phyloP scores from a whole-genome alignment of 192 early-diverging fungal species.

The Mortierella antarctica region DNA sequence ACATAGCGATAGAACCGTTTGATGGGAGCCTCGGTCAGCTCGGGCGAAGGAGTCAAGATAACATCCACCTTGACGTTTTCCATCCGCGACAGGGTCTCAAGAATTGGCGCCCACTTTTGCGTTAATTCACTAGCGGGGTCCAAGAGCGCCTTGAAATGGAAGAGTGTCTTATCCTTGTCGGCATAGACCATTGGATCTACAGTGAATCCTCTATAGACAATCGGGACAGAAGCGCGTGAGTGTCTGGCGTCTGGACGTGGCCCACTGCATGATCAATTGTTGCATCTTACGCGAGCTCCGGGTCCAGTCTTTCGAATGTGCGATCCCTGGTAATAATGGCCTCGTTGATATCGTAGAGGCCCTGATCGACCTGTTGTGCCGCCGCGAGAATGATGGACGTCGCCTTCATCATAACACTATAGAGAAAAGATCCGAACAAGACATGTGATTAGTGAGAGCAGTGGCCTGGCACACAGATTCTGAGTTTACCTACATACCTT shows the following conservation, averaged over 20 bases:
- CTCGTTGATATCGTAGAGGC: slow-evolving; percentile 44
- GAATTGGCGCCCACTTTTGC: slow-evolving; percentile 81
- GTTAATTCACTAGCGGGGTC: slow-evolving; percentile 84
- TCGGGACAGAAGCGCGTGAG: not conserved
- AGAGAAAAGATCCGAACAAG: not conserved
- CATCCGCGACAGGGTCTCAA: slow-evolving; percentile 73
- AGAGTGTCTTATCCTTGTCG: slow-evolving; percentile 30
- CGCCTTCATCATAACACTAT: slow-evolving; percentile 29
- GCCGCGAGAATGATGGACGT: slow-evolving; percentile 25
- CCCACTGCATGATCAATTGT: not conserved
- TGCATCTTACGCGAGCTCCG: slow-evolving; percentile 22
- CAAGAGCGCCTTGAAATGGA: slow-evolving; percentile 67
- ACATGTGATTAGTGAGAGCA: not conserved
- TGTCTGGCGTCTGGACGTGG: not conserved
- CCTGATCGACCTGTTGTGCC: slow-evolving; percentile 23
- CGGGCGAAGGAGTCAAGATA: slow-evolving; percentile 69
- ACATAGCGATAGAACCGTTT: slow-evolving; percentile 94
- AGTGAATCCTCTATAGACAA: slow-evolving; percentile 22
- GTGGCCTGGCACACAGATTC: not conserved
- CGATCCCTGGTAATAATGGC: slow-evolving; percentile 30
- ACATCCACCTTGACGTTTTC: slow-evolving; percentile 75
- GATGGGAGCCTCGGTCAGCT: slow-evolving; percentile 75
- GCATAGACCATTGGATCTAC: slow-evolving; percentile 32
- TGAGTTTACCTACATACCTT: slow-evolving; percentile 15
- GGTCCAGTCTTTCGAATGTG: slow-evolving; percentile 14